Base-by-base conservation (phyloP, 139 green algal species). In the Chlamydomonas sp. region DNA sequence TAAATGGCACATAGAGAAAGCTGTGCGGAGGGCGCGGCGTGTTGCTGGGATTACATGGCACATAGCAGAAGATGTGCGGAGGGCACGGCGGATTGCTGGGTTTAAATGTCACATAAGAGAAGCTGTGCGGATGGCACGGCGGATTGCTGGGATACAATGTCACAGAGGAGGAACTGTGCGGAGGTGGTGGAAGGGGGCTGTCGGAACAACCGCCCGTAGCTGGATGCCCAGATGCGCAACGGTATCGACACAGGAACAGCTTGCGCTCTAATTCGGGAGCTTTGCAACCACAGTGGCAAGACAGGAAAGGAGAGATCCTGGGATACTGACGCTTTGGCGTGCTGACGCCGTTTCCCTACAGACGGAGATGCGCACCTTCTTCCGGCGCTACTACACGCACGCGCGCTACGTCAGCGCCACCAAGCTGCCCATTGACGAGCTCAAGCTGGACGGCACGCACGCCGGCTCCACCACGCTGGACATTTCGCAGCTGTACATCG, bases 361-460 rank as follows among this genome's bases (percentile, higher is more conserved):
- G 80, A 91, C 86, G 16, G 91, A 94, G 86, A 98, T 98, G 96
- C 93, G 96, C 85, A 94, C 90, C 57, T 98, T 96, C 92, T 96
- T 96, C 95, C 81, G 91, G 5, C 89, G 80, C 68, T 90, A 93
- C 89, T 95, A 94, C 90, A 95, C 90, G 31, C 93, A 97, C 91
- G 91, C 90, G 75, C 92, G 91, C 78, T 93, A 94, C 90, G 78
- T 96, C 58, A 88, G 75, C 64, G 90, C 89, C 75, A 92, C 91
- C 20, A 86, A 81, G 18, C 87, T 79, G 77, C 90, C 89, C n/a
- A 66, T 95, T 66, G 91, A 95, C 49, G 83, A 81, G 72, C 83
- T 88, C 63, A 88, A 88, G 83, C 83, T 88, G 73, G 83, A 88
- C 72, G 74, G 73, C 63, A 49, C 82, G 62, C 73, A 81, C 83